Evolutionary conservation across 805 yeast genomes (phyloP), one percentile per base, ranked within the genome.

Genomic region (Candida koratica): DNA sequence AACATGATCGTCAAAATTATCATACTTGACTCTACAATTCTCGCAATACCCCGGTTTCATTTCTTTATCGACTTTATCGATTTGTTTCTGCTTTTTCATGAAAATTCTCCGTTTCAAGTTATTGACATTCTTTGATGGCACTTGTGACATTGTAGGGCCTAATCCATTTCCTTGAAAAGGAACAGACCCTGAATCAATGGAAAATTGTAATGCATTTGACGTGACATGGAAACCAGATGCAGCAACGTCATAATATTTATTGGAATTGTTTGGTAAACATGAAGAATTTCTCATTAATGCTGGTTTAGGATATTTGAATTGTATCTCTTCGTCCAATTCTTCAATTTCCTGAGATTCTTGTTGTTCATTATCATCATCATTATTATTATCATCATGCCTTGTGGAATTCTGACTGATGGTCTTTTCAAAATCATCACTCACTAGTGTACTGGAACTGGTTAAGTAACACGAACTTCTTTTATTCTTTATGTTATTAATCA

Each of bases 1-100:
- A 26, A 86, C 74, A 55, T 90, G 98, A 39, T 77, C 84, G 17
- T 79, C 84, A 51, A 88, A 80, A 46, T 77, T 76, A 34, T 84
- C 89, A 54, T 84, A 90, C 53, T 81, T 81, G 41, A 82, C 83
- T 16, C 90, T 69, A 60, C 98, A 90, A 53, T 90, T 90, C 55
- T 90, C 98, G 61, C 98, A 90, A 58, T 85, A 89, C 0, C 97
- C 97, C 1, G 90, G 74, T 34, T 60, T 60, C 28, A 53, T 38
- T 25, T 64, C 69, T 14, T 39, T 37, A 24, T 55, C 58, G 7
- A 47, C 48, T 6, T 41, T 49, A 3, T 47, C 32, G 14, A 28
- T 33, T 42, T 53, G 57, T 37, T 53, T 55, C 38, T 63, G 67
- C 40, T 56, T 62, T 44, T 67, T 64, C 57, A 60, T 57, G 45